Evolutionary conservation across 768 basidiomycete genomes (phyloP), one percentile per base, ranked within the genome.

Genomic region (Hirschioporus abietinus): DNA sequence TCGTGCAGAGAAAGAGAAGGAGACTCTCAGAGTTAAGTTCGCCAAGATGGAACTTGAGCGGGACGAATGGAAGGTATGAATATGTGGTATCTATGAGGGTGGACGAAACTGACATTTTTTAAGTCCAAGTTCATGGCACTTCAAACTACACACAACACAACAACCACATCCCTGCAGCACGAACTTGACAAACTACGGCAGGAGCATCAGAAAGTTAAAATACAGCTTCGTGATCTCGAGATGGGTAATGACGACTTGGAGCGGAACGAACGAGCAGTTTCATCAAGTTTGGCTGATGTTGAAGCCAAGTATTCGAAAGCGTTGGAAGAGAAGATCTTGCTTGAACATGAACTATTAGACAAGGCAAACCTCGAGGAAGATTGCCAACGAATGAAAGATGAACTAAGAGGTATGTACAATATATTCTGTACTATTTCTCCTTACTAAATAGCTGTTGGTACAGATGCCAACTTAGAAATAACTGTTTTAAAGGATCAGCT

Each of bases 241-340:
- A 91, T 99, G 87, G 96, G 96, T 61, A 98, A 97, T 73, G 97
- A 99, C 73, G 96, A 99, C 78, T 82, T 99, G 66, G 97, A 99
- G 75, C 84, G 95, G 69, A 96, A 91, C 76, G 96, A 98, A 74
- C 87, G 97, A 30, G 92, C 91, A 63, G 90, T 92, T 58, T 86
- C 90, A 9, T 93, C 90, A 63, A 91, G 86, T 71, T 78, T 96
- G 71, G 91, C 90, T 4, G 91, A 92, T 74, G 82, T 93, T 72
- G 80, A 97, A 78, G 81, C 86, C 71, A 94, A 90, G 75, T 96
- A 99, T 79, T 88, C 95, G 67, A 86, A 89, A 64, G 91, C 91
- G 0, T 81, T 99, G 35, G 97, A 99, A 77, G 95, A 99, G 80
- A 99, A 98, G 79, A 98, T 98, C 65, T 79, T 99, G 27, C 84